These are phyloP conservation scores for Diaporthe helianthi DNA, from an alignment of 2,329 filamentous ascomycete genomes.

Conservation along the genomic window DNA sequence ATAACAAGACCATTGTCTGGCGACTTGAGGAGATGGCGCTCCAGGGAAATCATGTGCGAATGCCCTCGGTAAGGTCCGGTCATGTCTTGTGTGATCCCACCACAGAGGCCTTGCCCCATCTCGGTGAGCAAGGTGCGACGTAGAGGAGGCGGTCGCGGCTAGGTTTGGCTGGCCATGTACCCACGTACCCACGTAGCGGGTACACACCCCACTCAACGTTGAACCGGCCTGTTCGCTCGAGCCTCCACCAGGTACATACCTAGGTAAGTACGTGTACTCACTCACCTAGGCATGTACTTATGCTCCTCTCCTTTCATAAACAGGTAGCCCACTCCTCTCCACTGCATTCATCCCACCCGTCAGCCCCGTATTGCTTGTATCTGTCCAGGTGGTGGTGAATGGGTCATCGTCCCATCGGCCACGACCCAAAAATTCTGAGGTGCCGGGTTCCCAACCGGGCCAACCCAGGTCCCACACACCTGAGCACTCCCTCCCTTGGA, in stretches of 20 bases:
- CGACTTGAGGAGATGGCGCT: background rate
- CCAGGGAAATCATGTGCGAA: background rate
- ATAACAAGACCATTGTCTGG: background rate
- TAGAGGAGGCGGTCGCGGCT: background rate
- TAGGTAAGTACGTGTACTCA: no score
- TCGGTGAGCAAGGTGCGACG: conserved; percentile 11
- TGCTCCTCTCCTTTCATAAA: conserved; percentile 14
- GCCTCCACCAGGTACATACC: conserved; percentile 15
- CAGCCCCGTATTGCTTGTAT: background rate
- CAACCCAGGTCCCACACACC: background rate
- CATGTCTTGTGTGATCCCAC: conserved; percentile 2
- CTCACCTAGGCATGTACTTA: no score
- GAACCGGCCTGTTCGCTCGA: conserved; percentile 13
- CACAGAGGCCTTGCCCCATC: background rate
- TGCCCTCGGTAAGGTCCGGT: background rate
- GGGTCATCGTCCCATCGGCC: background rate
- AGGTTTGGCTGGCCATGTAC: background rate
- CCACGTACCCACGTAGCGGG: no score
- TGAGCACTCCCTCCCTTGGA: conserved; percentile 4
- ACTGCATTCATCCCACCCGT: no score
- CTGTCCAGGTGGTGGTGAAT: no score
- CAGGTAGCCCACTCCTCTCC: background rate
- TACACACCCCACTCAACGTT: conserved; percentile 29
- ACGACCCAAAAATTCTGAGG: conserved; percentile 10
- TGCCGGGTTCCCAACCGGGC: background rate